Base-by-base conservation (phyloP, 1,139 yeast species). In the Suhomyces bokatorum region DNA sequence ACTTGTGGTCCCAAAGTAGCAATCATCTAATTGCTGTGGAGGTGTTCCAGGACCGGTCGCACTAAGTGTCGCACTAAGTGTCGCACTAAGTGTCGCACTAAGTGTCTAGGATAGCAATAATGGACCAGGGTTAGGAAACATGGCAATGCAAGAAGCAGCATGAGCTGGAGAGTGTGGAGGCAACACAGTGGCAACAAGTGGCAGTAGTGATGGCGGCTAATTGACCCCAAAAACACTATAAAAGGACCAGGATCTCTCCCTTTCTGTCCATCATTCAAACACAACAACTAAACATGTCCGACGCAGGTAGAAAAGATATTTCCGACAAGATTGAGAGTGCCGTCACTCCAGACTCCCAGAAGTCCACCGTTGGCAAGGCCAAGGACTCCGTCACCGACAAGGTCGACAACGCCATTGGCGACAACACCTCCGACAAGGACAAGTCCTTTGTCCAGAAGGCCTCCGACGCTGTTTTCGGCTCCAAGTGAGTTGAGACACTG, bases 281-380 rank as follows among this genome's bases (percentile, higher is more conserved):
- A 41, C 13, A 34, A 24, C 17, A 32, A 38, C 33, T 22, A 39
- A 52, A 29, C 36, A 85, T 85, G 90, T 80, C 89, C 59, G 90
- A 85, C 80, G 64, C 77, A 51, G 88, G 87, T 57, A 86, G 95
- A 85, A 87, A 87, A 70, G 70, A 76, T 62, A 76, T 89, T 60
- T 58, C 84, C 55, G 85, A 83, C 65, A 87, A 88, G 71, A 69
- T 79, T 53, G 44, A 73, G 46, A 95, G 87, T 75, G 62, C 78
- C 40, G 51, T 86, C 44, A 87, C 80, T 57, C 96, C 97, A 62
- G 84, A 88, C 52, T 69, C 80, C 45, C 77, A 86, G 64, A 89
- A 89, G 76, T 55, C 83, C 39, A 69, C 75, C 56, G 66, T 71
- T 36, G 85, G 87, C 59, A 72, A 84, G 69, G 83, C 82, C 54